Percentiles rank a stretch among this genome's conserved stretches.
Evolutionary conservation across 768 basidiomycete genomes (phyloP).

Genomic region (Gautieria morchelliformis): DNA sequence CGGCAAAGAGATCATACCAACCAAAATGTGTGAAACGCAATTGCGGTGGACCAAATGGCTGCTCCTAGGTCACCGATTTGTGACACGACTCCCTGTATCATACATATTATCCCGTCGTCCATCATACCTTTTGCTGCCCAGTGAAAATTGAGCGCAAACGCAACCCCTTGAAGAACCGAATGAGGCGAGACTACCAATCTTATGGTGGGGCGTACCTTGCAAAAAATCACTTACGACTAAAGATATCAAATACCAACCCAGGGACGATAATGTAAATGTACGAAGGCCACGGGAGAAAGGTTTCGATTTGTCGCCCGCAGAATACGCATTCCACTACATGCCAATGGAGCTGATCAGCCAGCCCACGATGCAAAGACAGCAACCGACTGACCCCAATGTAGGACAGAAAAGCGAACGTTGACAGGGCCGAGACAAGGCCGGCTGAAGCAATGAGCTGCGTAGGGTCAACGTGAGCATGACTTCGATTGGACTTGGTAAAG

Average conservation of each 20-base stretch:
- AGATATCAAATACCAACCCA: constrained; percentile 4
- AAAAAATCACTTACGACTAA: constrained; percentile 1
- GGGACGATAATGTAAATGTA: not conserved
- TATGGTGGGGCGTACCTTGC: not conserved
- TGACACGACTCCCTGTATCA: not conserved
- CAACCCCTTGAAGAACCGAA: not conserved
- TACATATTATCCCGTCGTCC: not conserved
- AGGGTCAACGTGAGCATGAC: not conserved
- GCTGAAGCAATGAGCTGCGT: not conserved
- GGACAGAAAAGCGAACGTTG: not conserved
- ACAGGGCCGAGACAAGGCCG: not conserved
- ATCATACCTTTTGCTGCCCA: not conserved
- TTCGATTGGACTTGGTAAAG: not conserved
- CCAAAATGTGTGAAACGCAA: not conserved
- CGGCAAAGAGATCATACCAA: not conserved
- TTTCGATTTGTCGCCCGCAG: not conserved
- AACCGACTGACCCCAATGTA: not conserved
- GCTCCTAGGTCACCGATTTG: constrained; percentile 1
- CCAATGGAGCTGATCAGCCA: not conserved
- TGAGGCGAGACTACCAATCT: not conserved
- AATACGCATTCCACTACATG: not conserved
- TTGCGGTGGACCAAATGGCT: constrained; percentile 2
- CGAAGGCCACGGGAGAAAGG: not conserved
- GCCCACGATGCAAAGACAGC: not conserved
- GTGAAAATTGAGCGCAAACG: not conserved